phyloP scores from a whole-genome alignment of 1,139 yeast genomes.

The Torulaspora pretoriensis region DNA sequence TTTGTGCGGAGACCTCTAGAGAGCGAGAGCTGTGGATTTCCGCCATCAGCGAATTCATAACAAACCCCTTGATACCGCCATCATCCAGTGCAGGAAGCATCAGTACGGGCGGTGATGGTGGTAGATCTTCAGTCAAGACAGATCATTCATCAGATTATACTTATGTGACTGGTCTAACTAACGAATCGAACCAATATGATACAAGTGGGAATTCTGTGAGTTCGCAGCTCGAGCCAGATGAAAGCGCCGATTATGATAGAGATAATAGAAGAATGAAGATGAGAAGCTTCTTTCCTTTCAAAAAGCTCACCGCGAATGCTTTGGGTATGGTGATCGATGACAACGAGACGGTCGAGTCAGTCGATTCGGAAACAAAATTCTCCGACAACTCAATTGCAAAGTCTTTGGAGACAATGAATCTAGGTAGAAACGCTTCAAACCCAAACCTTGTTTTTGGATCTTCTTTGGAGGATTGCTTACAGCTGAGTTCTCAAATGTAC shows the following conservation, averaged over 20 bases:
- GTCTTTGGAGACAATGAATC: constrained; percentile 32
- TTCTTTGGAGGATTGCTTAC: constrained; percentile 51
- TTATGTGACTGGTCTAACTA: constrained; percentile 23
- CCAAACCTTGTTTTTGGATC: constrained; percentile 57
- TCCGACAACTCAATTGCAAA: constrained; percentile 30
- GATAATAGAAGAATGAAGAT: constrained; percentile 48
- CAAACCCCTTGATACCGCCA: constrained; percentile 13
- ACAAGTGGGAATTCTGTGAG: constrained; percentile 12
- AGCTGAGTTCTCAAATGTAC: constrained; percentile 46
- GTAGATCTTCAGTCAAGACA: constrained; percentile 3
- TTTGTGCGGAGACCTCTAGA: constrained; percentile 77
- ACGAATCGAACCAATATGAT: constrained; percentile 4
- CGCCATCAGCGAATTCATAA: constrained; percentile 47
- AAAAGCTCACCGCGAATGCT: constrained; percentile 34
- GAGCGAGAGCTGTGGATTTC: constrained; percentile 81
- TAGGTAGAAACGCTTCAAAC: constrained; percentile 14
- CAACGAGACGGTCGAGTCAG: constrained; percentile 11
- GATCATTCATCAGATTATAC: constrained; percentile 15
- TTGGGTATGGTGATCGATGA: constrained; percentile 13
- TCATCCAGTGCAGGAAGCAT: constrained; percentile 12
- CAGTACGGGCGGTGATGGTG: constrained; percentile 8
- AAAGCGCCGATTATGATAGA: constrained; percentile 27
- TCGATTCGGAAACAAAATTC: constrained; percentile 17
- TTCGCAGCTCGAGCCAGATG: constrained; percentile 23
- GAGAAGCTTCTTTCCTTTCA: constrained; percentile 59